phyloP scores from a whole-genome alignment of 108 stramenopile species.

The Nitzschia inconspicua region DNA sequence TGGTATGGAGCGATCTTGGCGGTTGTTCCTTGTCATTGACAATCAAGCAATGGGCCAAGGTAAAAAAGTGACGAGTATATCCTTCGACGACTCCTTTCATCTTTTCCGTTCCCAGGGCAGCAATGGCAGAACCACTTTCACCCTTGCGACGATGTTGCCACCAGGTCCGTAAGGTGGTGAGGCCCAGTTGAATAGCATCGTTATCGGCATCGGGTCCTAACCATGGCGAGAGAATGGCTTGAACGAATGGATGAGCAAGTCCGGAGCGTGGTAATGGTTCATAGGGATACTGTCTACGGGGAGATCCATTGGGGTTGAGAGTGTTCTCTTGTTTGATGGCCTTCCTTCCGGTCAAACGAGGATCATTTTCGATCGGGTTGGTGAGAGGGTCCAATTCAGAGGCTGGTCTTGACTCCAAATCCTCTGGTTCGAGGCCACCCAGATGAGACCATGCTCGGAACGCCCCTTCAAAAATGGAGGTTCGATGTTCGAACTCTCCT shows the following conservation, averaged over 20 bases:
- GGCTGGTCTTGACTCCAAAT: slow-evolving; percentile 55
- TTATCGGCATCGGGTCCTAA: slow-evolving; percentile 87
- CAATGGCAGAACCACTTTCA: slow-evolving; percentile 78
- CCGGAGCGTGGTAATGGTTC: slow-evolving; percentile 87
- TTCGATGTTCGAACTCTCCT: slow-evolving; percentile 91
- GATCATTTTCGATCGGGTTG: slow-evolving; percentile 62
- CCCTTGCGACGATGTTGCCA: slow-evolving; percentile 94
- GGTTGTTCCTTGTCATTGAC: slow-evolving; percentile 86
- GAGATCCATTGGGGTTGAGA: slow-evolving; percentile 35
- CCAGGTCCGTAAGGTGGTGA: slow-evolving; percentile 86
- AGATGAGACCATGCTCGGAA: slow-evolving; percentile 90
- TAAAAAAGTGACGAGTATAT: slow-evolving; percentile 89
- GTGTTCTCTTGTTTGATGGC: slow-evolving; percentile 19
- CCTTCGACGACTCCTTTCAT: slow-evolving; percentile 91
- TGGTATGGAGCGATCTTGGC: slow-evolving; percentile 65
- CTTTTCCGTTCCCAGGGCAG: slow-evolving; percentile 84
- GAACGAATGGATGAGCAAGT: slow-evolving; percentile 85
- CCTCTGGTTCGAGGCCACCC: slow-evolving; percentile 78
- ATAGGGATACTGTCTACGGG: slow-evolving; percentile 70
- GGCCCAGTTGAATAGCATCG: slow-evolving; percentile 83
- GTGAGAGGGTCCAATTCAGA: slow-evolving; percentile 70
- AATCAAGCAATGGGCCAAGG: slow-evolving; percentile 78
- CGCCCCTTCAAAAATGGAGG: slow-evolving; percentile 92
- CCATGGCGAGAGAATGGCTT: slow-evolving; percentile 88
- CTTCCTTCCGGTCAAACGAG: slow-evolving; percentile 33